Evolutionary conservation across 1,284 basidiomycete species (phyloP), one percentile per base, ranked within the genome.

Genomic region (Vanrija sp.): DNA sequence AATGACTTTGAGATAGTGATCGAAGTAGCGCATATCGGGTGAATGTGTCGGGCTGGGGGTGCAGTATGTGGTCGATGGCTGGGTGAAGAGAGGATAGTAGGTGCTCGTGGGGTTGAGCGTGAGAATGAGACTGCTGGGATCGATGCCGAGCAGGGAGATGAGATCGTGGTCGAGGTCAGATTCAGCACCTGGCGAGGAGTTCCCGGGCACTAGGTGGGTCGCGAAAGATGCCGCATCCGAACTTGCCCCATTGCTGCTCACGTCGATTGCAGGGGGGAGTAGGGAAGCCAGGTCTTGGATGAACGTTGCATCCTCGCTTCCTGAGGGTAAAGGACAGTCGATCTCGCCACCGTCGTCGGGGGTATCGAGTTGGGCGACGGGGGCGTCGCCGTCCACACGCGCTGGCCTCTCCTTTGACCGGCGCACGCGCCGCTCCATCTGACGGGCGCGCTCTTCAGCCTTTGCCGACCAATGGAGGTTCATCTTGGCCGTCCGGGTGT

Each of bases 1-100:
- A 38, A 69, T 64, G 18, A 65, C 62, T 19, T 55, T 62, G 28
- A 66, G 57, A 52, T 66, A 69, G 57, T 69, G 65, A 34, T 65
- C 57, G 25, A 69, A 58, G 50, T 65, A 69, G 6, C 55, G 52
- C 29, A 58, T 48, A 15, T 53, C 38, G 9, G 34, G 14, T 15
- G 44, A 25, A 9, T 46, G 38, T 6, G 45, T 23, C 1, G 49
- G 12, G 18, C 48, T 51, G 8, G 49, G 6, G 1, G 49, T 51
- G 6, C 21, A 7, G 12, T 7, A 19, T 2, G 40, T 16, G 7
- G 29, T 18, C 8, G 34, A 19, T 3, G 46, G 54, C 6, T 51
- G 49, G 3, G 29, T 5, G 3, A 47, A 28, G 25, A 49, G 39
- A 1, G 51, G 46, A 16, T 38, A 39, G 25, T 46, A 53, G 25